Evolutionary conservation across 2,329 filamentous ascomycete species (phyloP).

Genomic region (Fusarium bulbicola): DNA sequence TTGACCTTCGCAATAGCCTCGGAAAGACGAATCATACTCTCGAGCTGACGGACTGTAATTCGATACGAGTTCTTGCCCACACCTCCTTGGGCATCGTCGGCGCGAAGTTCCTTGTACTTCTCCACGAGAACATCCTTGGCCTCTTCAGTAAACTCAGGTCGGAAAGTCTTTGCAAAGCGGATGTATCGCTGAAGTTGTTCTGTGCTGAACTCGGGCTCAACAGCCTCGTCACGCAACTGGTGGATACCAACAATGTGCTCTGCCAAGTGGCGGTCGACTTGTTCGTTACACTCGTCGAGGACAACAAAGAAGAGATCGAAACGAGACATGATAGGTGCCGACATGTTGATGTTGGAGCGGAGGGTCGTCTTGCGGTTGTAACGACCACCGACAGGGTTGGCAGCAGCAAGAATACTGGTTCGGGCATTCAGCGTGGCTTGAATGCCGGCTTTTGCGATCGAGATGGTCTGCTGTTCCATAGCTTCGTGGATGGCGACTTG

Average conservation of each 20-base stretch:
- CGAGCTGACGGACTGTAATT: conserved; percentile 95
- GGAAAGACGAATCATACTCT: conserved; percentile 92
- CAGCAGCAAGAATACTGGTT: conserved; percentile 93
- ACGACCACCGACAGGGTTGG: conserved; percentile 94
- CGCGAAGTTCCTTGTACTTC: conserved; percentile 94
- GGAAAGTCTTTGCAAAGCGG: conserved; percentile 93
- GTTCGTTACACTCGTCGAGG: conserved; percentile 94
- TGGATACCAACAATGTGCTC: conserved; percentile 96
- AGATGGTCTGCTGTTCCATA: conserved; percentile 99
- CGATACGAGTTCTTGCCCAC: conserved; percentile 95
- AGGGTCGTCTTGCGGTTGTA: conserved; percentile 97
- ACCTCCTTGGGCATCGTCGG: conserved; percentile 93
- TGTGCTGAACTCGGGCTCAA: conserved; percentile 93
- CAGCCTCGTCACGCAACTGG: conserved; percentile 88
- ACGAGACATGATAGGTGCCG: conserved; percentile 97
- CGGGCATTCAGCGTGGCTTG: conserved; percentile 96
- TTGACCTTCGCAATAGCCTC: conserved; percentile 99
- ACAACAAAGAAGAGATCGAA: conserved; percentile 99
- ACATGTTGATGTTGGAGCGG: conserved; percentile 97
- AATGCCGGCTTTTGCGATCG: conserved; percentile 97
- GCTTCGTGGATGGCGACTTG: conserved; percentile 99
- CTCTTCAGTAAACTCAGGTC: conserved; percentile 88
- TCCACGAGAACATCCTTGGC: conserved; percentile 86
- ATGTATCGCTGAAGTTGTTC: conserved; percentile 98
- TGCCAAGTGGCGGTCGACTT: conserved; percentile 88